A percentile compares a stretch with the other conserved stretches of the same genome.
Evolutionary conservation across 2,329 filamentous ascomycete species (phyloP).

Genomic region (Penicillium nordicum): DNA sequence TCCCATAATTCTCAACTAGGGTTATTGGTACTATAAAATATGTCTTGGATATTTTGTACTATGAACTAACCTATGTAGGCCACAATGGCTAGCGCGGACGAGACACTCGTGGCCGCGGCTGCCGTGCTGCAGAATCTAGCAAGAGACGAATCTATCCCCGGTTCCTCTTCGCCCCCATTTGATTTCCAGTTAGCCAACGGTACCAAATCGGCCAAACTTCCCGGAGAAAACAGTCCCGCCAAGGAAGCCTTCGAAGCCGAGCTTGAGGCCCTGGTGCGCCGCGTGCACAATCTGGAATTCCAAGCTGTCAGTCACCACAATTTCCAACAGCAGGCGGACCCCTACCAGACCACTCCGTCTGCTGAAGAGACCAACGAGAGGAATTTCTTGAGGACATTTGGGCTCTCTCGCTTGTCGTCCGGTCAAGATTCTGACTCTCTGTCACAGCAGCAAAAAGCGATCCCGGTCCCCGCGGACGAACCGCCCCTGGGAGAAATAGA

Average conservation of each 20-base stretch:
- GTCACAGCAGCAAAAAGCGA: slow-evolving; percentile 38
- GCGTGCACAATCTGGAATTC: slow-evolving; percentile 79
- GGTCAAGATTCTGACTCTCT: slow-evolving; percentile 35
- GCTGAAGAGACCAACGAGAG: slow-evolving; percentile 58
- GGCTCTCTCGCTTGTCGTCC: slow-evolving; percentile 34
- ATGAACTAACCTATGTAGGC: slow-evolving; percentile 27
- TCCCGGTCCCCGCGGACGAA: slow-evolving; percentile 36
- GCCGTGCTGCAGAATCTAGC: slow-evolving; percentile 47
- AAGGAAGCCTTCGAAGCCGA: slow-evolving; percentile 81
- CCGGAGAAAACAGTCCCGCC: slow-evolving; percentile 69
- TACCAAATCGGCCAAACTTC: slow-evolving; percentile 62
- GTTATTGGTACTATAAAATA: background rate
- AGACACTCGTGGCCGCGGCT: slow-evolving; percentile 47
- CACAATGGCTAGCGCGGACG: slow-evolving; percentile 48
- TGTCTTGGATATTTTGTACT: background rate
- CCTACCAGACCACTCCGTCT: slow-evolving; percentile 63
- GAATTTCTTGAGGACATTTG: slow-evolving; percentile 35
- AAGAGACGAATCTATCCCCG: slow-evolving; percentile 35
- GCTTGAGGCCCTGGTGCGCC: slow-evolving; percentile 70
- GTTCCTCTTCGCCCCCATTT: slow-evolving; percentile 35
- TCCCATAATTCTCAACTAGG: background rate
- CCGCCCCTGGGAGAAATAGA: slow-evolving; percentile 29
- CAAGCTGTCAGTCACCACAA: slow-evolving; percentile 59
- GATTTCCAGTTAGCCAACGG: slow-evolving; percentile 48
- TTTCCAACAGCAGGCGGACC: slow-evolving; percentile 32